Conservation (phyloP, 345 rosid genomes). For the Angophora floribunda region DNA sequence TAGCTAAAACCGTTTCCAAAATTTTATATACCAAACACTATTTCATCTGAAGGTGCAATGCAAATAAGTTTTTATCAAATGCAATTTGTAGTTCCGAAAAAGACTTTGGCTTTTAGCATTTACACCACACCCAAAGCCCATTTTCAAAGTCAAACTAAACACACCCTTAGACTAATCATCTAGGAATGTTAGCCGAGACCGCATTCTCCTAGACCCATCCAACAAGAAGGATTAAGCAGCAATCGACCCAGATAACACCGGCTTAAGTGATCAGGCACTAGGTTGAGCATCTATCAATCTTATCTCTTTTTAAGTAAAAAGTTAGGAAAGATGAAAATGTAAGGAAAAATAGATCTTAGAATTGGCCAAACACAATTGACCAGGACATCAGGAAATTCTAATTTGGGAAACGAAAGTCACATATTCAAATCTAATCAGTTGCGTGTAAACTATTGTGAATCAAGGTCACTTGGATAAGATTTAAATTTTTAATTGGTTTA, state of each 20-base stretch:
- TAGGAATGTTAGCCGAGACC: background rate
- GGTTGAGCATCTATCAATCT: background rate
- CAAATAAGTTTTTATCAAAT: too few species aligned
- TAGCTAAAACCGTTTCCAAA: rapidly evolving
- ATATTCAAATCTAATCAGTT: rapidly evolving
- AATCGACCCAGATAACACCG: background rate
- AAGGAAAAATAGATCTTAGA: background rate
- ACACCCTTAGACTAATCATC: background rate
- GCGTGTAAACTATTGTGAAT: background rate
- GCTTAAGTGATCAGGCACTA: background rate
- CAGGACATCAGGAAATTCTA: background rate
- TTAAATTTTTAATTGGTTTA: background rate
- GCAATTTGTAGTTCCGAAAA: too few species aligned
- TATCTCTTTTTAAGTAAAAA: background rate
- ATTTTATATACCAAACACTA: too few species aligned
- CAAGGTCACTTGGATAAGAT: background rate
- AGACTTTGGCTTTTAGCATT: too few species aligned
- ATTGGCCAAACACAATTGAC: rapidly evolving
- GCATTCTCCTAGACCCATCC: background rate
- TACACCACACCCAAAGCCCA: too few species aligned
- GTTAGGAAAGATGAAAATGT: background rate
- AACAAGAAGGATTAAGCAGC: background rate
- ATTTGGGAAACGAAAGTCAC: background rate
- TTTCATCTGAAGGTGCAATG: too few species aligned
- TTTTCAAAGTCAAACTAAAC: rapidly evolving